Percentiles rank a stretch among this genome's conserved stretches.
Evolutionary conservation across 345 rosid species (phyloP).

Genomic region (Noccaea caerulescens): DNA sequence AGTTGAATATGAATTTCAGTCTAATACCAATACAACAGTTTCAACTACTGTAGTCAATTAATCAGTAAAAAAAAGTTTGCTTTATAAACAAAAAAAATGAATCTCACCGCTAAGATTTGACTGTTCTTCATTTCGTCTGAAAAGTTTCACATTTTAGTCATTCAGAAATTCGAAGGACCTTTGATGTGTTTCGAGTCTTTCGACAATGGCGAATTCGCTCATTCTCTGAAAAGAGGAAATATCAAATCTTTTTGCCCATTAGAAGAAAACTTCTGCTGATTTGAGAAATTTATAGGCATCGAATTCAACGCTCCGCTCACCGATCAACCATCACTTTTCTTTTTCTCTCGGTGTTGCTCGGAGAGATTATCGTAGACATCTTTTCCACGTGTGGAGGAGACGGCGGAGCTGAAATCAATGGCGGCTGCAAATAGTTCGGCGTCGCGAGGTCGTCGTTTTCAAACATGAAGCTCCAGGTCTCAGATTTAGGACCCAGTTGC

Average conservation of each 20-base stretch:
- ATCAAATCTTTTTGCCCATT: neutral
- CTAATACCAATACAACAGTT: too few species aligned
- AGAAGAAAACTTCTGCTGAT: neutral
- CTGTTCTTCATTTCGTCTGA: too few species aligned
- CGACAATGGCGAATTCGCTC: conserved; percentile 11
- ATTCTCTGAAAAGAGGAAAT: neutral
- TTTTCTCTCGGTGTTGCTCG: too few species aligned
- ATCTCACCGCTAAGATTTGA: too few species aligned
- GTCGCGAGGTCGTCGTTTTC: conserved; percentile 6
- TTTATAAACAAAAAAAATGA: too few species aligned
- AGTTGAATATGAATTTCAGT: too few species aligned
- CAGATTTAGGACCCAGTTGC: conserved; percentile 19
- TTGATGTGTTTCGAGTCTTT: neutral
- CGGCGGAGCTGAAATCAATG: neutral
- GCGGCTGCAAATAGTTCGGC: conserved; percentile 2
- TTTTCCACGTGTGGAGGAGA: neutral
- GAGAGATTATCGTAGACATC: too few species aligned
- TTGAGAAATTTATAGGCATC: neutral
- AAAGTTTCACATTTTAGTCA: too few species aligned
- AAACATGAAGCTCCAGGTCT: conserved; percentile 20
- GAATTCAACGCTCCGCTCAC: neutral
- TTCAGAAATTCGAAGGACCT: neutral
- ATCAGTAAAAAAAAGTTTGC: too few species aligned
- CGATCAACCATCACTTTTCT: neutral
- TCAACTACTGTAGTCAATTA: too few species aligned